Evolutionary conservation across 345 rosid species (phyloP), one percentile per base, ranked within the genome.

Genomic region (Eucalyptus fibrosa): DNA sequence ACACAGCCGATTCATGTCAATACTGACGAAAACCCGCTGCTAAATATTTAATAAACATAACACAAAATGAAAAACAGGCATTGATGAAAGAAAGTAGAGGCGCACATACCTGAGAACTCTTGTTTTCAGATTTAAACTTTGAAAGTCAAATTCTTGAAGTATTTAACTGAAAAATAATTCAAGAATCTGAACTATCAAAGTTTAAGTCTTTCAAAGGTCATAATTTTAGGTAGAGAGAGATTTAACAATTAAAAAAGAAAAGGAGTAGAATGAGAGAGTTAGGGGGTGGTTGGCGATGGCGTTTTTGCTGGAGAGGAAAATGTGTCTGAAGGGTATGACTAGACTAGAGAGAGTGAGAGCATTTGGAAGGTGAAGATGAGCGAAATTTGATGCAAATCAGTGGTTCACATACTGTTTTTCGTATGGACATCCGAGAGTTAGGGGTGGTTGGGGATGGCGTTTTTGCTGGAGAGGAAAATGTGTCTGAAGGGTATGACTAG

Each of bases 1-100:
- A 60, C 94, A 88, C 12, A 94, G 94, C 86, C 94, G 93, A 92
- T 83, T 56, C 62, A 56, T 10, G 62, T 56, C 30, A 5, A 56
- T 56, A 56, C 30, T 56, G 62, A 56, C 62, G 30, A 56, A 56
- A 56, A 56, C 21, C 30, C 62, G 30, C 62, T 56, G 62, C 62
- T 56, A 26, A 56, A 56, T 56, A 56, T 1, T 56, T 1, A 24
- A 56, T 56, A 56, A 56, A 56, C 62, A 56, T 23, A 56, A 24
- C 62, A 56, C 30, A 56, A 56, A 9, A 56, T 56, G 62, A 26
- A 56, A 56, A 56, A 5, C 62, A 56, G 62, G 62, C 62, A 56
- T 56, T 24, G 13, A 56, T 56, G 30, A 56, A 56, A 24, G 62
- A 56, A 56, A 56, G 62, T 26, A 56, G 30, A 2, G 62, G 62